Percentiles rank a stretch among this genome's conserved stretches.
Evolutionary conservation across 1,139 yeast species (phyloP).

Genomic region (Diutina siamensis): DNA sequence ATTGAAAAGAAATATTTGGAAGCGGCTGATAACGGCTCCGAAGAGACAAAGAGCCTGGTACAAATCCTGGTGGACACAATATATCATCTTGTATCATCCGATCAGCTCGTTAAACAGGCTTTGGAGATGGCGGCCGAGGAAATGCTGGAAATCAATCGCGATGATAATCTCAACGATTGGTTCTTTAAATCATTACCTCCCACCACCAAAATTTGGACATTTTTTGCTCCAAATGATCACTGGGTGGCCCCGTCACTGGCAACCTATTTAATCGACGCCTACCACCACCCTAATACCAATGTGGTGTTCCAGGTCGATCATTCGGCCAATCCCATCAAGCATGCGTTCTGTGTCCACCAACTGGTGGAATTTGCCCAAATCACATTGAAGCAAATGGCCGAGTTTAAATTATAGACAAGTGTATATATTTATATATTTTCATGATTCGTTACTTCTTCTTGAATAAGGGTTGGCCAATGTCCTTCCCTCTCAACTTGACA

Average conservation of each 20-base stretch:
- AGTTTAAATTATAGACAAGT: neutral
- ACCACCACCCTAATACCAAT: slow-evolving; percentile 18
- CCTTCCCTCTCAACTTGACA: slow-evolving; percentile 90
- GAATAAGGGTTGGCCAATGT: slow-evolving; percentile 83
- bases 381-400: slow-evolving; percentile 14
- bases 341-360: slow-evolving; percentile 47
- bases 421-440: neutral
- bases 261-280: slow-evolving; percentile 24
- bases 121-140: slow-evolving; percentile 49
- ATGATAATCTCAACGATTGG: slow-evolving; percentile 33
- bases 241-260: slow-evolving; percentile 49
- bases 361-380: slow-evolving; percentile 39
- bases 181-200: slow-evolving; percentile 28
- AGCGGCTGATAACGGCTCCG: neutral
- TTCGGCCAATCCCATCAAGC: slow-evolving; percentile 26
- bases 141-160: slow-evolving; percentile 33
- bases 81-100: slow-evolving; percentile 25
- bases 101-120: slow-evolving; percentile 36
- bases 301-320: slow-evolving; percentile 24
- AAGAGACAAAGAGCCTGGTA: slow-evolving; percentile 10
- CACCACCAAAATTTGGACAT: slow-evolving; percentile 32
- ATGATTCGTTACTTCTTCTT: slow-evolving; percentile 43
- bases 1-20: slow-evolving; percentile 11
- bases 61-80: slow-evolving; percentile 34
- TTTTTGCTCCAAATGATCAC: slow-evolving; percentile 45